A percentile compares a stretch with the other conserved stretches of the same genome.
These are phyloP conservation scores for Quambalaria eucalypti DNA, from an alignment of 1,284 basidiomycete genomes.

Conservation along the genomic window DNA sequence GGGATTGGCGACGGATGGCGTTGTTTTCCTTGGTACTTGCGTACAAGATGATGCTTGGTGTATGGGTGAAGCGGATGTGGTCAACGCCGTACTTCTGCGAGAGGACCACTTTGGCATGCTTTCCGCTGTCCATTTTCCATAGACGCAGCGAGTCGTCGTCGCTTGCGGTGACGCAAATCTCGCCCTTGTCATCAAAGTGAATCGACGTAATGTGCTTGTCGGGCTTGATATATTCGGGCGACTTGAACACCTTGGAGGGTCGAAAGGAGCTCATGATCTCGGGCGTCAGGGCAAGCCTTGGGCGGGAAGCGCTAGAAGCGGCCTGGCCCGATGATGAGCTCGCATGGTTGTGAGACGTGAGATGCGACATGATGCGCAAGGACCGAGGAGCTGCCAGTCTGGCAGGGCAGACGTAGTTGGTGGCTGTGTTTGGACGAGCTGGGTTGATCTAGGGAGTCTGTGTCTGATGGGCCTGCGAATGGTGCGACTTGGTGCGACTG, in stretches of 20 bases:
- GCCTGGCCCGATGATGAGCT: too few relatives aligned
- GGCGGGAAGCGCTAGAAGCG: too few relatives aligned
- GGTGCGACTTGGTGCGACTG: too few relatives aligned
- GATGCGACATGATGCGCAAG: too few relatives aligned
- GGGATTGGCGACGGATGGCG: slow-evolving; percentile 82
- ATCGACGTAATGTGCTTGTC: slow-evolving; percentile 62
- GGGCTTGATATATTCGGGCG: slow-evolving; percentile 43
- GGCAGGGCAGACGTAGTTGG: too few relatives aligned
- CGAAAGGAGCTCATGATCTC: slow-evolving; percentile 53
- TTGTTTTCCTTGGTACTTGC: slow-evolving; percentile 90
- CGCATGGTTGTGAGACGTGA: too few relatives aligned
- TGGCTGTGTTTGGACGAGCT: too few relatives aligned
- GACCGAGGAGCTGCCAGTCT: too few relatives aligned
- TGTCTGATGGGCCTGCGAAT: too few relatives aligned
- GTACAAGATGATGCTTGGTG: slow-evolving; percentile 70
- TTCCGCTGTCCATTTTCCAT: slow-evolving; percentile 74
- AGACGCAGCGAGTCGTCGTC: slow-evolving; percentile 87
- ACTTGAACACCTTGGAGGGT: slow-evolving; percentile 78
- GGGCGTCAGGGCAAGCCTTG: slow-evolving; percentile 17
- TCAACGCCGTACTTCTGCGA: slow-evolving; percentile 96
- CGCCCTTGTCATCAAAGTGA: slow-evolving; percentile 81
- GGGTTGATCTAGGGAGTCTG: too few relatives aligned
- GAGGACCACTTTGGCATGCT: slow-evolving; percentile 58
- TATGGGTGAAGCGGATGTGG: slow-evolving; percentile 87
- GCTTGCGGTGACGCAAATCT: slow-evolving; percentile 72